A percentile compares a stretch with the other conserved stretches of the same genome.
Evolutionary conservation across 768 basidiomycete genomes (phyloP).

Genomic region (Macrolepiota fuliginosa): DNA sequence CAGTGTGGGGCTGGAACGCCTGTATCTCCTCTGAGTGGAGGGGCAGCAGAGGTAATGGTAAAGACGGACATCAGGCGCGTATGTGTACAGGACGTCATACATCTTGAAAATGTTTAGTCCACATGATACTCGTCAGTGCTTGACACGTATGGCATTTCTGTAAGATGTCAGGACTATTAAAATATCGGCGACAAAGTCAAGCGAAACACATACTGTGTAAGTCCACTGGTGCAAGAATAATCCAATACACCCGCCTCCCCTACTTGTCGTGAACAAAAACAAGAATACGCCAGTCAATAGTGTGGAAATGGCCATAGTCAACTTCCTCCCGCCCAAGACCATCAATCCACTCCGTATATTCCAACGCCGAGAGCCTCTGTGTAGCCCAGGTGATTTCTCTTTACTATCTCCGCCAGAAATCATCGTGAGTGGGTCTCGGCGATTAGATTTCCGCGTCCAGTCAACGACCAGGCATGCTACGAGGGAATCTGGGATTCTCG

Average conservation of each 20-base stretch:
- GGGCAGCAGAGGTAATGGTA: not conserved
- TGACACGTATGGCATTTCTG: slow-evolving; percentile 7
- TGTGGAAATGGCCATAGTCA: slow-evolving; percentile 45
- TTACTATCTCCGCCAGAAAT: not conserved
- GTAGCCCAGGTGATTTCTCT: not conserved
- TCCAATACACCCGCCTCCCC: slow-evolving; percentile 37
- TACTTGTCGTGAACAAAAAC: slow-evolving; percentile 51
- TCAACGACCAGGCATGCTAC: slow-evolving; percentile 46
- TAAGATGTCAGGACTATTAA: not conserved
- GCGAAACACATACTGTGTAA: slow-evolving; percentile 35
- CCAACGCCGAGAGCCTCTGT: not conserved
- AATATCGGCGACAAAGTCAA: not conserved
- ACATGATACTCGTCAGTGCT: not conserved
- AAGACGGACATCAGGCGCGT: slow-evolving; percentile 47
- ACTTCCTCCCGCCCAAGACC: slow-evolving; percentile 42
- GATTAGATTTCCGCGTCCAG: slow-evolving; percentile 29
- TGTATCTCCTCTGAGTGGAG: slow-evolving; percentile 2
- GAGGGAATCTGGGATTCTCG: slow-evolving; percentile 47
- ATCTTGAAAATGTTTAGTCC: slow-evolving; percentile 23
- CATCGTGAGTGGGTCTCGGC: slow-evolving; percentile 1
- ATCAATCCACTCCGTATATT: slow-evolving; percentile 18
- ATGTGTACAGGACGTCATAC: slow-evolving; percentile 55
- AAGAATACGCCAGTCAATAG: slow-evolving; percentile 44
- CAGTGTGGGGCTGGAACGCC: slow-evolving; percentile 56
- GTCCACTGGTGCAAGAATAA: slow-evolving; percentile 40